Evolutionary conservation across 169 alveolate species (phyloP).

Genomic region (Plasmodium vivax): DNA sequence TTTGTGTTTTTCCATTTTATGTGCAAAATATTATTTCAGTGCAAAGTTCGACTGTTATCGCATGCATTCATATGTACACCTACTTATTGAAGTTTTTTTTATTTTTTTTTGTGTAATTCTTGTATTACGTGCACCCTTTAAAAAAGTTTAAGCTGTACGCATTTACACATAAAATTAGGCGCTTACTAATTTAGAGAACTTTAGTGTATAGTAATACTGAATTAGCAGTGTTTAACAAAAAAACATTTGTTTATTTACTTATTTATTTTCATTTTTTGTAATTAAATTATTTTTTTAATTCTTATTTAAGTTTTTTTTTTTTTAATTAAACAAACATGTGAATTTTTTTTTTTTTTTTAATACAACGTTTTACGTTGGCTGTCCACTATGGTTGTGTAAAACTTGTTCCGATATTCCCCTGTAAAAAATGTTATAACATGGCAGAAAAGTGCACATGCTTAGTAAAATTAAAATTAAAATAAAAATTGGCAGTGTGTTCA

Average conservation of each 20-base stretch:
- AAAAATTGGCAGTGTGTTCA: neutral
- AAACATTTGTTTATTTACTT: neutral
- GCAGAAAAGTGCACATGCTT: neutral
- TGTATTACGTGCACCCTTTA: neutral
- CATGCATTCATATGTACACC: neutral
- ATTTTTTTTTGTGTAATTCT: neutral
- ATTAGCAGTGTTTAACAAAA: neutral
- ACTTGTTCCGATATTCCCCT: neutral
- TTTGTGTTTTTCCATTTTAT: neutral
- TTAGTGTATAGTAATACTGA: neutral
- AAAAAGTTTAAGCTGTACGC: neutral
- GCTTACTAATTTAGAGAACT: neutral
- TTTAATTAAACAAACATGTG: neutral
- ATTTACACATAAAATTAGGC: neutral
- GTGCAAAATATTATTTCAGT: neutral
- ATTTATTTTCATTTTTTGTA: neutral
- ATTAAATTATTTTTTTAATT: no score
- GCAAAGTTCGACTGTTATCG: neutral
- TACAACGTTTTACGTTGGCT: neutral
- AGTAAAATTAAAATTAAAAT: no score
- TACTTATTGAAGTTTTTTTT: no score
- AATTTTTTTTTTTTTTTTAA: no score
- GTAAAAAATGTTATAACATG: neutral
- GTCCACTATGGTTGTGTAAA: neutral
- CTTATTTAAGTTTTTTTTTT: no score